phyloP scores from a whole-genome alignment of 768 basidiomycete species.

The Lentinula sp. region DNA sequence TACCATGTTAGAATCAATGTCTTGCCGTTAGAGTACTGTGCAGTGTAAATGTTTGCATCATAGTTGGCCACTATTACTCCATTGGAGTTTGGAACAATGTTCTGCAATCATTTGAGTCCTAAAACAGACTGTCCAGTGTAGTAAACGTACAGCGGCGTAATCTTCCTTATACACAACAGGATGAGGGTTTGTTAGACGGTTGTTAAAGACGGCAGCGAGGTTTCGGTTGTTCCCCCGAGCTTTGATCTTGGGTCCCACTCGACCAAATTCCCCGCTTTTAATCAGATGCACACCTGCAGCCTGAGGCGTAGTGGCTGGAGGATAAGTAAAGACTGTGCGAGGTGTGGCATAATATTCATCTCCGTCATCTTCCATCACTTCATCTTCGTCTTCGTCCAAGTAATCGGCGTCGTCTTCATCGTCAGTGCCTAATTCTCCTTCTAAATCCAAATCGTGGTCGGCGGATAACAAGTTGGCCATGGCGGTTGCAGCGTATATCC shows the following conservation, averaged over 20 bases:
- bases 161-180: constrained; percentile 43
- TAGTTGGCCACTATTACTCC: constrained; percentile 78
- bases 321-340: constrained; percentile 25
- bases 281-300: constrained; percentile 59
- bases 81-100: constrained; percentile 70
- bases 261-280: constrained; percentile 76
- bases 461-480: background rate
- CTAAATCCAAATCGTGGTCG: background rate
- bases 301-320: constrained; percentile 49
- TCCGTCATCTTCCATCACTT: constrained; percentile 9
- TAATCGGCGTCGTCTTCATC: constrained; percentile 32
- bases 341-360: constrained; percentile 13
- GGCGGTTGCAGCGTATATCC: background rate
- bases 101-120: constrained; percentile 30
- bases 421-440: constrained; percentile 18
- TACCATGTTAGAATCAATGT: background rate
- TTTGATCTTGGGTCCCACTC: constrained; percentile 45
- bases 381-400: constrained; percentile 21
- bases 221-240: constrained; percentile 37
- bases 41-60: constrained; percentile 73
- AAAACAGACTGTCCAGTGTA: background rate
- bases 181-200: constrained; percentile 29
- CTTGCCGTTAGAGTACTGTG: constrained; percentile 74
- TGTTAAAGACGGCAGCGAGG: constrained; percentile 41
- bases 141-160: constrained; percentile 40